A percentile compares a stretch with the other conserved stretches of the same genome.
Evolutionary conservation across 441 rosid species (phyloP).

Genomic region (Pelargonium exstipulatum): DNA sequence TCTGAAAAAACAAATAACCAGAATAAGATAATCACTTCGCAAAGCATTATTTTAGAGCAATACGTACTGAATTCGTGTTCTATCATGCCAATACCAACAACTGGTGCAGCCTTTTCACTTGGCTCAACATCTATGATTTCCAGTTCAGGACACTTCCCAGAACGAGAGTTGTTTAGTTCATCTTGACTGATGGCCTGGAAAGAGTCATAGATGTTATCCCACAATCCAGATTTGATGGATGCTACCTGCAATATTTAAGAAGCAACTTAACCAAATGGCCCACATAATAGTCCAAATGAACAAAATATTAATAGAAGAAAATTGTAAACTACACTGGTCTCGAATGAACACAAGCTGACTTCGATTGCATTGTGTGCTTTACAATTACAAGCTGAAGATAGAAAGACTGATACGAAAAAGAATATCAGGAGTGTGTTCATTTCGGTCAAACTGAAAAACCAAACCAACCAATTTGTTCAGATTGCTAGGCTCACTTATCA

Average conservation of each 20-base stretch:
- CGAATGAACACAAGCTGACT: conserved; percentile 9
- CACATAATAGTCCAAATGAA: background rate
- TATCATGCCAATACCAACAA: conserved; percentile 11
- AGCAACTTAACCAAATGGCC: background rate
- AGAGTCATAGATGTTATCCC: conserved; percentile 83
- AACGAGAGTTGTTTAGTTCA: conserved; percentile 28
- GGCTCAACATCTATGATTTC: conserved; percentile 57
- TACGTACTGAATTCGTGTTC: conserved; percentile 35
- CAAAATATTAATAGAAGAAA: conserved; percentile 8
- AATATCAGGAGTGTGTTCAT: no score
- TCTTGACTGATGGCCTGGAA: conserved; percentile 44
- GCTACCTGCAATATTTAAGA: conserved; percentile 47
- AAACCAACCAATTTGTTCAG: no score
- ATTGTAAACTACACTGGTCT: background rate
- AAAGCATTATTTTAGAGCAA: background rate
- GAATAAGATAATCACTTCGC: background rate
- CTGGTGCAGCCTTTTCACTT: conserved; percentile 32
- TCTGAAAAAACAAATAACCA: background rate
- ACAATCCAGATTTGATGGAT: conserved; percentile 73
- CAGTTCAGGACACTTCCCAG: conserved; percentile 32
- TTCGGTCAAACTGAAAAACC: no score
- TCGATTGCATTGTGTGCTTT: background rate
- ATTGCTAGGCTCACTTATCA: no score
- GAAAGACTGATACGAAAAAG: no score
- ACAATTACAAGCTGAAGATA: no score